Evolutionary conservation across 2,329 filamentous ascomycete genomes (phyloP).

Genomic region (Penicillium sclerotigenum): DNA sequence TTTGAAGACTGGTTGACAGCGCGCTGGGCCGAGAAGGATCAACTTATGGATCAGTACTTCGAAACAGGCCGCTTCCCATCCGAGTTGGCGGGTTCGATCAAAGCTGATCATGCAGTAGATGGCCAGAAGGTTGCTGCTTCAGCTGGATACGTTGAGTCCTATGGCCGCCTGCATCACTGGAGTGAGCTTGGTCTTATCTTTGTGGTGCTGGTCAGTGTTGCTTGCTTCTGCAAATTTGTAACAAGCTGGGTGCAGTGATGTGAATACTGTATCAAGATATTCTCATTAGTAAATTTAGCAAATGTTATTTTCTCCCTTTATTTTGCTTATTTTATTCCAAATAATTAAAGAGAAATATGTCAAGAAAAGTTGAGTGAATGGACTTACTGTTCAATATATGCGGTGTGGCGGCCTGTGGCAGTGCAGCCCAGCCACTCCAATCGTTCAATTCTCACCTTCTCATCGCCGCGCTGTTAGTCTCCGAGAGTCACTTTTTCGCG

Average conservation of each 20-base stretch:
- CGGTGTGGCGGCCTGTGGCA: conserved; percentile 26
- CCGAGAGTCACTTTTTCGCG: conserved; percentile 19
- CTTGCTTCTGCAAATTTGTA: conserved; percentile 32
- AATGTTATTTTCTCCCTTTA: neutral
- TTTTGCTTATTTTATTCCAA: neutral
- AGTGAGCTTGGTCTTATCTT: conserved; percentile 46
- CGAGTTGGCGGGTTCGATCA: conserved; percentile 54
- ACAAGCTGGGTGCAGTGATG: conserved; percentile 14
- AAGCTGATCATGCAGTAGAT: conserved; percentile 41
- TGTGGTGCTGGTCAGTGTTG: conserved; percentile 37
- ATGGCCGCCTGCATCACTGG: conserved; percentile 44
- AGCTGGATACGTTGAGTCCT: conserved; percentile 44
- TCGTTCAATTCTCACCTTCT: conserved; percentile 12
- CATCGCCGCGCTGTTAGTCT: conserved; percentile 19
- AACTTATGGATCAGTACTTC: conserved; percentile 77
- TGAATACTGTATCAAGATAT: neutral
- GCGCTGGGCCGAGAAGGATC: conserved; percentile 90
- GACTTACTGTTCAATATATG: neutral
- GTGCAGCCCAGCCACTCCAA: conserved; percentile 26
- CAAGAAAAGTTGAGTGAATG: neutral
- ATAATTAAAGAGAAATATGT: neutral
- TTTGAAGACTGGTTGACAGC: conserved; percentile 85
- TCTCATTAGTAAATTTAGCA: neutral
- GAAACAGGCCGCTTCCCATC: conserved; percentile 76
- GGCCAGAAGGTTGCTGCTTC: conserved; percentile 32